Percentiles rank a stretch among this genome's conserved stretches.
Evolutionary conservation across 2,329 filamentous ascomycete genomes (phyloP).

Genomic region (Scedosporium minutisporum): DNA sequence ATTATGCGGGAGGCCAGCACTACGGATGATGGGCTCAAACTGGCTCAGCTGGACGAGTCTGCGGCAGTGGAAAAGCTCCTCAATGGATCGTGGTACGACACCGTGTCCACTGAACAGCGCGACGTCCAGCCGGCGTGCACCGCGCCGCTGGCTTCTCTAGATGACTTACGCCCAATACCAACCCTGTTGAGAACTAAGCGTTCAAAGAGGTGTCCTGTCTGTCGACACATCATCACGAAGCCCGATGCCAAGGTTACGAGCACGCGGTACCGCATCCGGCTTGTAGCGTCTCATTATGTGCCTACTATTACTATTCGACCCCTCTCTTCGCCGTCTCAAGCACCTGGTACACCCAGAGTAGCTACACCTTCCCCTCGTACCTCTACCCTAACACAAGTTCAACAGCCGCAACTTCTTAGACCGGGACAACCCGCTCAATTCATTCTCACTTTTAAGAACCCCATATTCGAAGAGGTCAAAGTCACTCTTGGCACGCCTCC

Average conservation of each 20-base stretch:
- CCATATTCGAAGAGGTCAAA: slow-evolving; percentile 82
- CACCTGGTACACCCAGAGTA: slow-evolving; percentile 7
- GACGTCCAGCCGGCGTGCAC: slow-evolving; percentile 38
- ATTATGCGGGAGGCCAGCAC: slow-evolving; percentile 73
- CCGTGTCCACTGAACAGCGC: slow-evolving; percentile 40
- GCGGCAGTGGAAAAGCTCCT: slow-evolving; percentile 50
- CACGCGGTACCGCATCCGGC: slow-evolving; percentile 83
- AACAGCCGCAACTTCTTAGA: slow-evolving; percentile 25
- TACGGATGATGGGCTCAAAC: slow-evolving; percentile 60
- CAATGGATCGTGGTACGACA: slow-evolving; percentile 52
- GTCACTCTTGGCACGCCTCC: slow-evolving; percentile 81
- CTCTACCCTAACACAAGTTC: slow-evolving; percentile 21
- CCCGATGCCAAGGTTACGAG: slow-evolving; percentile 85
- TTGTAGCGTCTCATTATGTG: slow-evolving; percentile 82
- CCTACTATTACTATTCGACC: slow-evolving; percentile 69
- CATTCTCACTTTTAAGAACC: slow-evolving; percentile 84
- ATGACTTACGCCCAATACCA: slow-evolving; percentile 71
- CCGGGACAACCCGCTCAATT: slow-evolving; percentile 63
- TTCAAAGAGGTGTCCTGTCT: slow-evolving; percentile 84
- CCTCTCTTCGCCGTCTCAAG: slow-evolving; percentile 24
- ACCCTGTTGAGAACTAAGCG: slow-evolving; percentile 83
- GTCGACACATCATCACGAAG: slow-evolving; percentile 90
- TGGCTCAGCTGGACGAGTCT: slow-evolving; percentile 53
- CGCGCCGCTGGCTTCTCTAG: slow-evolving; percentile 48
- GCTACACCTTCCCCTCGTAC: slow-evolving; percentile 23